phyloP scores from a whole-genome alignment of 164 flowering plant species.

The Protea cynaroides region DNA sequence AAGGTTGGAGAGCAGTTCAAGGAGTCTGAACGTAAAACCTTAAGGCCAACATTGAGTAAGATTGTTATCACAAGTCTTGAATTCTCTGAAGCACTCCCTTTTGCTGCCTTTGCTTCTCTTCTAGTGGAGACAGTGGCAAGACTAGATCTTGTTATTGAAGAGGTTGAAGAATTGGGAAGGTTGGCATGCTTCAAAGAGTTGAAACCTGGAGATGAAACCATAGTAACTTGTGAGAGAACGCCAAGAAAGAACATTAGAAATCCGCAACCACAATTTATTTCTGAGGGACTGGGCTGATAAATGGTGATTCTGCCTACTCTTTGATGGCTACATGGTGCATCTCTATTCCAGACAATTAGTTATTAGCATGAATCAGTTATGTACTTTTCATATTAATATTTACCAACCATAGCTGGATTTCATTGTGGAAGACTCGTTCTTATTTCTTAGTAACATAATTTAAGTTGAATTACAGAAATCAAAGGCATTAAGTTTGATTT shows the following conservation, averaged over 20 bases:
- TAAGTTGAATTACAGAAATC: too few relatives aligned
- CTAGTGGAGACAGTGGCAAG: slow-evolving; percentile 79
- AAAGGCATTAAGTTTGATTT: too few relatives aligned
- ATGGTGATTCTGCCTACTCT: neutral
- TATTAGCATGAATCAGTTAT: too few relatives aligned
- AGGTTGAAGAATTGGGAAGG: slow-evolving; percentile 76
- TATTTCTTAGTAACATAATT: too few relatives aligned
- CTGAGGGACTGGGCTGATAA: neutral
- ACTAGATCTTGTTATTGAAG: slow-evolving; percentile 73
- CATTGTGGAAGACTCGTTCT: too few relatives aligned
- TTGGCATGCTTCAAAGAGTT: slow-evolving; percentile 56
- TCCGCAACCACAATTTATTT: slow-evolving; percentile 4
- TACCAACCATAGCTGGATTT: too few relatives aligned
- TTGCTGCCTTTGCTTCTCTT: slow-evolving; percentile 91
- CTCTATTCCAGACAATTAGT: too few relatives aligned
- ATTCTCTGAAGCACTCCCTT: slow-evolving; percentile 92
- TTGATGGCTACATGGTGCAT: too few relatives aligned
- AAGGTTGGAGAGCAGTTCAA: slow-evolving; percentile 20
- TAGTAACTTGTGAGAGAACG: slow-evolving; percentile 18
- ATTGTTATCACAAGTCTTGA: slow-evolving; percentile 67
- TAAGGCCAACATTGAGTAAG: slow-evolving; percentile 76
- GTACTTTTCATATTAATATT: too few relatives aligned
- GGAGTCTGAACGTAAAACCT: slow-evolving; percentile 19
- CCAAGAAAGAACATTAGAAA: slow-evolving; percentile 4
- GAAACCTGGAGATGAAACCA: slow-evolving; percentile 26